Percentiles rank a stretch among this genome's conserved stretches.
Conservation (phyloP, 2,329 filamentous ascomycete genomes). For the Pseudocercospora eumusae region DNA sequence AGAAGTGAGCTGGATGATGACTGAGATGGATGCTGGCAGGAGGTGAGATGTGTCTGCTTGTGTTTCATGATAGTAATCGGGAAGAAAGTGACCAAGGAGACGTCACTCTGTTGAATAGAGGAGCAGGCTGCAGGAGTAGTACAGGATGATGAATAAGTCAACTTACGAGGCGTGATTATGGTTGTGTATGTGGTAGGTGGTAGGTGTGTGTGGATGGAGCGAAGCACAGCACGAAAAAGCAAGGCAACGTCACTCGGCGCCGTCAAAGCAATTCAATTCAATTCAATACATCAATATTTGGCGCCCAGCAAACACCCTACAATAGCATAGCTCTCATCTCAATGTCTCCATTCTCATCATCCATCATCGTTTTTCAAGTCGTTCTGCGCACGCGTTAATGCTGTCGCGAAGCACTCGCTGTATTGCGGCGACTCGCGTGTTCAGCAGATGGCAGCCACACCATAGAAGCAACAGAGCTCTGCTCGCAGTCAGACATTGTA, state of each 20-base stretch:
- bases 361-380: neutral
- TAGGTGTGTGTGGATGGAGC: too few species aligned
- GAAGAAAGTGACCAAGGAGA: neutral
- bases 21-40: neutral
- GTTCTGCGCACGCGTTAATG: constrained; percentile 28
- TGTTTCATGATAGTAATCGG: neutral
- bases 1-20: neutral
- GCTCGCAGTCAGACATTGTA: neutral
- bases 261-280: too few species aligned
- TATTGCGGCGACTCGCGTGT: constrained; percentile 21
- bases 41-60: neutral
- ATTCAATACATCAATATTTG: too few species aligned
- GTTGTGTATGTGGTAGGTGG: too few species aligned
- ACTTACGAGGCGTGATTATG: neutral
- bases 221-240: neutral
- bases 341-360: neutral
- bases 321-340: neutral
- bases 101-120: neutral
- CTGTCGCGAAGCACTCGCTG: constrained; percentile 25
- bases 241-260: neutral
- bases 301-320: neutral
- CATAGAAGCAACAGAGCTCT: neutral
- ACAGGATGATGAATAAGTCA: neutral
- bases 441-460: constrained; percentile 13
- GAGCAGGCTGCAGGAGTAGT: constrained; percentile 2